Percentiles rank a stretch among this genome's conserved stretches.
Evolutionary conservation across 2,329 filamentous ascomycete genomes (phyloP).

Genomic region (Sporothrix dimorphospora): DNA sequence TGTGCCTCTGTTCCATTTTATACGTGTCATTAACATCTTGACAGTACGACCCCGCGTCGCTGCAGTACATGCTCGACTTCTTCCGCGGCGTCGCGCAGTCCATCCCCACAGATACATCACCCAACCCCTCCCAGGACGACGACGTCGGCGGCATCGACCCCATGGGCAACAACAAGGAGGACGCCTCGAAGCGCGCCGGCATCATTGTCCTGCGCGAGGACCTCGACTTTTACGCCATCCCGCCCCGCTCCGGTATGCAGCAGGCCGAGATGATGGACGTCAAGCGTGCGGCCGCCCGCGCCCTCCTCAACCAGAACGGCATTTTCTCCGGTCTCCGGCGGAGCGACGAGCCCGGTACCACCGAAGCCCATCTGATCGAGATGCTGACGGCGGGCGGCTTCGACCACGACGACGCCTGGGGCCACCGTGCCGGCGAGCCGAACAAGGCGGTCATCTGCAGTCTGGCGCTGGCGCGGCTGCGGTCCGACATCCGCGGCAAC

Average conservation of each 20-base stretch:
- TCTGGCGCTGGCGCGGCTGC: conserved; percentile 86
- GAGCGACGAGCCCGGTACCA: conserved; percentile 94
- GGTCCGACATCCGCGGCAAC: conserved; percentile 86
- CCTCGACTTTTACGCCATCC: conserved; percentile 96
- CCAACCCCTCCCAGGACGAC: conserved; percentile 62
- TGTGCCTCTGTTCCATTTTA: neutral
- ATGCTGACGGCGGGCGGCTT: conserved; percentile 99
- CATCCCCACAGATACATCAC: conserved; percentile 77
- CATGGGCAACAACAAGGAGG: conserved; percentile 68
- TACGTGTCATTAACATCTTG: neutral
- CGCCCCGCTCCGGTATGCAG: conserved; percentile 79
- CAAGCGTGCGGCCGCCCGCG: conserved; percentile 86
- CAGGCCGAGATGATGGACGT: conserved; percentile 93
- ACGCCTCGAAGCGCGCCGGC: conserved; percentile 86
- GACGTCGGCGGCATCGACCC: conserved; percentile 72
- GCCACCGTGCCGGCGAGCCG: conserved; percentile 93
- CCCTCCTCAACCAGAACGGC: conserved; percentile 85
- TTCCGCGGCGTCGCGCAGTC: conserved; percentile 95
- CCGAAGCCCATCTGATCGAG: conserved; percentile 97
- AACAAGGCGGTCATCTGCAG: conserved; percentile 99
- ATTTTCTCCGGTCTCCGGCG: conserved; percentile 96
- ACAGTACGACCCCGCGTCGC: conserved; percentile 93
- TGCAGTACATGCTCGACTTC: conserved; percentile 99
- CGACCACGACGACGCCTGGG: conserved; percentile 93
- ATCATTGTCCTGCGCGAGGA: conserved; percentile 98